Percentiles rank a stretch among this genome's conserved stretches.
phyloP scores from a whole-genome alignment of 805 yeast species.

The Myxozyma neglecta region DNA sequence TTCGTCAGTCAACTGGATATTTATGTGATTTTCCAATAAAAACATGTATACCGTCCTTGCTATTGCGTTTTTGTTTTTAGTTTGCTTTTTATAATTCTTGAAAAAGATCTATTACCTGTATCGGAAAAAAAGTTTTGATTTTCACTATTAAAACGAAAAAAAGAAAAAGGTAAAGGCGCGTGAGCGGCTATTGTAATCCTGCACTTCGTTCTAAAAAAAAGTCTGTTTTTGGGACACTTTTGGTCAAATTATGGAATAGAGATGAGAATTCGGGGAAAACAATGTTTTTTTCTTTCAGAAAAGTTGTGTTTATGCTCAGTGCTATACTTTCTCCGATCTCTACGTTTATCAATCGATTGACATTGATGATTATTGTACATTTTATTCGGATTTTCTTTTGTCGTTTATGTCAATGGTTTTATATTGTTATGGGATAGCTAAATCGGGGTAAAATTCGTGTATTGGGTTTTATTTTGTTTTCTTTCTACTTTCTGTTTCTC shows the following conservation, averaged over 20 bases:
- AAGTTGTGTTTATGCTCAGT: neutral
- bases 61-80: constrained; percentile 10
- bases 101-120: neutral
- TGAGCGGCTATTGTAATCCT: neutral
- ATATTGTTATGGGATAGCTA: neutral
- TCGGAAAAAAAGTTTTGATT: neutral
- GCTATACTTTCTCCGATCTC: neutral
- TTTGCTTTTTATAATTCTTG: constrained; percentile 1
- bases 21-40: constrained; percentile 5
- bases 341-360: neutral
- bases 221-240: neutral
- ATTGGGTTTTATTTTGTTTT: constrained; percentile 8
- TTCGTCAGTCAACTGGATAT: constrained; percentile 12
- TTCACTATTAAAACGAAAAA: neutral
- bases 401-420: neutral
- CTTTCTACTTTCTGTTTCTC: neutral
- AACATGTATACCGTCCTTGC: constrained; percentile 8
- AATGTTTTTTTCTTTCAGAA: neutral
- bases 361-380: neutral
- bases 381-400: neutral
- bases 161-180: neutral
- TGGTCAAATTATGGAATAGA: too few relatives aligned
- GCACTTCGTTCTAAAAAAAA: neutral
- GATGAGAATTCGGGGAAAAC: neutral
- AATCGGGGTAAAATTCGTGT: constrained; percentile 7